Percentiles rank a stretch among this genome's conserved stretches.
These are phyloP conservation scores for Phytophthora citrophthora DNA, from an alignment of 352 stramenopile species.

Conservation along the genomic window DNA sequence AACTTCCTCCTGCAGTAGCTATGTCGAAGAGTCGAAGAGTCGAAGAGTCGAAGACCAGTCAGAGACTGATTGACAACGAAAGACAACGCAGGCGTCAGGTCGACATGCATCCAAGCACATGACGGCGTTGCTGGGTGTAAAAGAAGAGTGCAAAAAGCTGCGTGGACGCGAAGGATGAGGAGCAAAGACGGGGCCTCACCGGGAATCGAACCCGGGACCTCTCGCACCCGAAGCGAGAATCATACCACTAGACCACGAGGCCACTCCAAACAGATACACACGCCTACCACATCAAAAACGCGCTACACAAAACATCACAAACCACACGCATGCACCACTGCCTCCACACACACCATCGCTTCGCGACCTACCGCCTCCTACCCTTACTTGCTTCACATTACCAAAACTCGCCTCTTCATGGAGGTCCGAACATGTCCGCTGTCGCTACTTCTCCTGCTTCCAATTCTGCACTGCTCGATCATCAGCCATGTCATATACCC, in stretches of 20 bases:
- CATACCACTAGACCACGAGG: background rate
- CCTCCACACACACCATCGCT: background rate
- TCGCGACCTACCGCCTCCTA: too few species aligned
- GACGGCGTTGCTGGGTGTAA: too few species aligned
- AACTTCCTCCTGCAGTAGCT: too few species aligned
- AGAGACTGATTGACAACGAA: too few species aligned
- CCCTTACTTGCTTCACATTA: background rate
- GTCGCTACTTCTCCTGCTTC: too few species aligned
- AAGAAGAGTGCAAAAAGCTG: too few species aligned
- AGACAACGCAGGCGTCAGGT: too few species aligned
- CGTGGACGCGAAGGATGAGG: background rate
- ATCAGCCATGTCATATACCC: too few species aligned
- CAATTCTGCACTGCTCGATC: too few species aligned
- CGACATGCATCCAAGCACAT: too few species aligned
- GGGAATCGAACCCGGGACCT: background rate
- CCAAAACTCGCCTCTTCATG: background rate
- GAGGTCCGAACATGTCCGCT: background rate
- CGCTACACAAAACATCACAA: background rate
- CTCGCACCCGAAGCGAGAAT: constrained; percentile 1
- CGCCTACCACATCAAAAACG: background rate
- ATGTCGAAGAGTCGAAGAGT: background rate
- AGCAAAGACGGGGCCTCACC: background rate
- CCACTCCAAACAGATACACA: background rate
- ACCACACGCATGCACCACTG: background rate
- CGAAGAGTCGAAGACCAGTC: too few species aligned